phyloP scores from a whole-genome alignment of 352 stramenopile genomes.

The Phytophthora citricola region DNA sequence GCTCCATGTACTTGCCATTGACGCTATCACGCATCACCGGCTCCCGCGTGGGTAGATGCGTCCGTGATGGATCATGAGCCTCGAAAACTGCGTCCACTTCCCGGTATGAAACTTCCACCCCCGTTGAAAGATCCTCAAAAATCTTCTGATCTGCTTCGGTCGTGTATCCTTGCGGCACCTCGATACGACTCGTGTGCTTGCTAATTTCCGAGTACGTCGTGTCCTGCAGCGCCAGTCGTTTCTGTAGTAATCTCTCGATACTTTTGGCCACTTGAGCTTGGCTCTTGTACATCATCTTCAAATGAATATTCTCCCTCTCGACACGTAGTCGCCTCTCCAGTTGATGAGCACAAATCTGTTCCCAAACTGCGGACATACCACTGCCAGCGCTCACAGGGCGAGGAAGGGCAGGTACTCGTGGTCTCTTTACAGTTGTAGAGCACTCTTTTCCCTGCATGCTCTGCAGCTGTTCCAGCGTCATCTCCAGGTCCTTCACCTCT shows the following conservation, averaged over 20 bases:
- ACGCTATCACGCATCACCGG: slow-evolving; percentile 41
- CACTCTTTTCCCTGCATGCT: slow-evolving; percentile 13
- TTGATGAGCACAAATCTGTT: slow-evolving; percentile 40
- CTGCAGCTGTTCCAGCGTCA: slow-evolving; percentile 35
- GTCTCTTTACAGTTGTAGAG: slow-evolving; percentile 17
- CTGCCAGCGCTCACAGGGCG: slow-evolving; percentile 1
- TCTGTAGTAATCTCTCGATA: slow-evolving; percentile 38
- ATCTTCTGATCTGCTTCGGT: slow-evolving; percentile 24
- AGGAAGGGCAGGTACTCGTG: slow-evolving; percentile 1
- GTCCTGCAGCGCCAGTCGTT: slow-evolving; percentile 26
- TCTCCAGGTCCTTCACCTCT: slow-evolving; percentile 39
- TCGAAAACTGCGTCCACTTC: slow-evolving; percentile 44
- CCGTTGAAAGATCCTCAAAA: slow-evolving; percentile 37
- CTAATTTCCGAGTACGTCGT: slow-evolving; percentile 31
- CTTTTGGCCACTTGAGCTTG: slow-evolving; percentile 38
- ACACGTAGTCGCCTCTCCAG: slow-evolving; percentile 25
- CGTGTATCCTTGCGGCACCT: slow-evolving; percentile 24
- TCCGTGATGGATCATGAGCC: slow-evolving; percentile 20
- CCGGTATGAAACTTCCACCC: slow-evolving; percentile 33
- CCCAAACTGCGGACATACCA: slow-evolving; percentile 36
- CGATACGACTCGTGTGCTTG: slow-evolving; percentile 33
- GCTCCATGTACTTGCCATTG: slow-evolving; percentile 55
- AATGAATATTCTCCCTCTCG: slow-evolving; percentile 44
- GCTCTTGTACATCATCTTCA: slow-evolving; percentile 48
- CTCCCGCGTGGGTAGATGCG: slow-evolving; percentile 29